These are phyloP conservation scores for Echites panduratus DNA, from an alignment of 257 asterid species.

Conservation along the genomic window DNA sequence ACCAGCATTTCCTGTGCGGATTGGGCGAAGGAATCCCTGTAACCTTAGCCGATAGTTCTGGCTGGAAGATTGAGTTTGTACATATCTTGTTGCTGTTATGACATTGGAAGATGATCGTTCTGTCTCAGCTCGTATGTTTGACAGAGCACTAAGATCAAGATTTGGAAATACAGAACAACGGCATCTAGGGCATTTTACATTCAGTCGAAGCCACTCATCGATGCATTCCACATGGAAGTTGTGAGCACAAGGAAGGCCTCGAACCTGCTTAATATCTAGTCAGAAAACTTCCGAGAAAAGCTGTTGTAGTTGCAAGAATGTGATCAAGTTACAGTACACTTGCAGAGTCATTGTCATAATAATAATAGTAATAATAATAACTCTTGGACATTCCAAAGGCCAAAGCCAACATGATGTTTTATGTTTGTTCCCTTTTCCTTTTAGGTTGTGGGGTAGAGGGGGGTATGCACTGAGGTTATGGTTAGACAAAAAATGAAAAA, in stretches of 20 bases:
- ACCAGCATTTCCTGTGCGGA: conserved; percentile 38
- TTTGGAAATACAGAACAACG: conserved; percentile 94
- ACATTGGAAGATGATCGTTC: conserved; percentile 45
- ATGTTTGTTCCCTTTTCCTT: background rate
- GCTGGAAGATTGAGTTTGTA: conserved; percentile 64
- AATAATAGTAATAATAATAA: background rate
- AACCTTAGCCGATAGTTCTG: conserved; percentile 71
- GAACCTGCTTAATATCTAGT: conserved; percentile 47
- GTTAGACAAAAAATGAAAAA: background rate
- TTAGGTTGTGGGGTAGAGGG: background rate
- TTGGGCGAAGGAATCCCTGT: conserved; percentile 71
- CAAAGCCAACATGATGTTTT: background rate
- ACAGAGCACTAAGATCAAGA: conserved; percentile 82
- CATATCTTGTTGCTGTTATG: conserved; percentile 54
- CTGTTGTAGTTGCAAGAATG: background rate
- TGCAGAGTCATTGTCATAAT: background rate
- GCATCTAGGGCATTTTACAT: conserved; percentile 93
- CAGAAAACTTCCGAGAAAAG: background rate
- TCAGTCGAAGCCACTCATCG: conserved; percentile 91
- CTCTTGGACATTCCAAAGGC: too few relatives aligned
- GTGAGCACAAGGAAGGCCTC: conserved; percentile 99
- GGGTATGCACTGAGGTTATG: background rate
- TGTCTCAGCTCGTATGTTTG: conserved; percentile 62
- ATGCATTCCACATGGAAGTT: conserved; percentile 96
- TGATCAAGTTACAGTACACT: background rate